These are phyloP conservation scores for Nicotiana obtusifolia DNA, from an alignment of 257 asterid genomes.

Conservation along the genomic window DNA sequence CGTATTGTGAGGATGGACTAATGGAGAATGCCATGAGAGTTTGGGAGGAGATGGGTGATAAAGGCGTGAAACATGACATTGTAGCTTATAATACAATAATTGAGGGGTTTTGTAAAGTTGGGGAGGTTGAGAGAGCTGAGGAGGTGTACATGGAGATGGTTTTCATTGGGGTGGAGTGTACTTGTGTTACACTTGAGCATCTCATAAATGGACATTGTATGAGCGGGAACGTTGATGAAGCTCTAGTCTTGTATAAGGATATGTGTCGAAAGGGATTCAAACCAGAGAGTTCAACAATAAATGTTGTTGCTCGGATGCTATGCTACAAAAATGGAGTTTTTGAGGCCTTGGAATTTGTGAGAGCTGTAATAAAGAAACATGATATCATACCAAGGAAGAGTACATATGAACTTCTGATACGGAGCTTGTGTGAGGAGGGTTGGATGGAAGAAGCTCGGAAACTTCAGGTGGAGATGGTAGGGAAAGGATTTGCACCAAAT, in stretches of 20 bases:
- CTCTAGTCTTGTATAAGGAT: constrained; percentile 44
- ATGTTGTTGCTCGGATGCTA: constrained; percentile 41
- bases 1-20: constrained; percentile 45
- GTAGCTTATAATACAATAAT: constrained; percentile 64
- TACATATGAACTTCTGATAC: constrained; percentile 43
- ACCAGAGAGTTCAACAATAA: constrained; percentile 45
- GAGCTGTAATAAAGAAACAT: constrained; percentile 33
- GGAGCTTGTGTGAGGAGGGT: constrained; percentile 57
- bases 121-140: constrained; percentile 60
- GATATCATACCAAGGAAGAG: constrained; percentile 36
- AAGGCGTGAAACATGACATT: constrained; percentile 41
- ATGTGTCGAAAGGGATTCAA: constrained; percentile 49
- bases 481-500: constrained; percentile 55
- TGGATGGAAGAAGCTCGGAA: constrained; percentile 56
- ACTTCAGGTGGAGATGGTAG: constrained; percentile 80
- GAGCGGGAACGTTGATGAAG: constrained; percentile 40
- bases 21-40: constrained; percentile 55
- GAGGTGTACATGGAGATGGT: constrained; percentile 64
- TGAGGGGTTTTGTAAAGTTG: constrained; percentile 54
- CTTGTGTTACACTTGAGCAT: constrained; percentile 63
- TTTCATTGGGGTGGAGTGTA: constrained; percentile 44
- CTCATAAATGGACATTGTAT: constrained; percentile 64
- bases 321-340: constrained; percentile 34
- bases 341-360: constrained; percentile 40
- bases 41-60: constrained; percentile 49